A percentile compares a stretch with the other conserved stretches of the same genome.
Conservation (phyloP, 2,329 filamentous ascomycete genomes). For the Drechmeria coniospora region DNA sequence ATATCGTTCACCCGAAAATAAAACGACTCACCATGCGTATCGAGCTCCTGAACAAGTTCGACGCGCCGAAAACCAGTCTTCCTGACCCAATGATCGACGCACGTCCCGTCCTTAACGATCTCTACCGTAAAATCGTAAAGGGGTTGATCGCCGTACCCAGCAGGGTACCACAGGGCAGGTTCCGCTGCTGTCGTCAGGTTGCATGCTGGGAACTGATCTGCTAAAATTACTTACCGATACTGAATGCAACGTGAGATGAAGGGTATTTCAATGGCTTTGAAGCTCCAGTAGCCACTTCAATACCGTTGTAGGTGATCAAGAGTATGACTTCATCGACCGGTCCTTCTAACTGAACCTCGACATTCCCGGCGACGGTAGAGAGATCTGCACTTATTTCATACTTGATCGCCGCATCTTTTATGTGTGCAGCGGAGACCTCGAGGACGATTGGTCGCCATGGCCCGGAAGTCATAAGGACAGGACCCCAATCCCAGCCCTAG, state of each 20-base stretch:
- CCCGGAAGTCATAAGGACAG: constrained; percentile 44
- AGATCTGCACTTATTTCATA: constrained; percentile 20
- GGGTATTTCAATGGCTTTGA: not conserved
- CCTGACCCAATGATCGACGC: constrained; percentile 19
- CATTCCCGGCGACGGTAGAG: not conserved
- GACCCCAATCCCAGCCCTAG: constrained; percentile 54
- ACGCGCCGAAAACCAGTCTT: constrained; percentile 49
- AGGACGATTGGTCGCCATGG: constrained; percentile 53
- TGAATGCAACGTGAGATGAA: not conserved
- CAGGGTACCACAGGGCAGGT: not conserved
- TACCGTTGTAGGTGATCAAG: not conserved
- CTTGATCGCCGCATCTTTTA: constrained; percentile 41
- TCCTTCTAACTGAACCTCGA: not conserved
- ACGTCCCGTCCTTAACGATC: not conserved
- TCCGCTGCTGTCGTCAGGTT: constrained; percentile 2
- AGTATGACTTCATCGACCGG: not conserved
- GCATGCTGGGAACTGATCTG: not conserved
- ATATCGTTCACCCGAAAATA: constrained; percentile 61
- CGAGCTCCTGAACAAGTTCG: constrained; percentile 37
- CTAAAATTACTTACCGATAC: not conserved
- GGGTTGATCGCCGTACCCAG: not conserved
- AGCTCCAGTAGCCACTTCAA: not conserved
- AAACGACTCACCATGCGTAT: constrained; percentile 52
- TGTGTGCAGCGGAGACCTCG: constrained; percentile 43
- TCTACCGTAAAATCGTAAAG: not conserved